phyloP scores from a whole-genome alignment of 768 basidiomycete species.

The Saitozyma podzolica region DNA sequence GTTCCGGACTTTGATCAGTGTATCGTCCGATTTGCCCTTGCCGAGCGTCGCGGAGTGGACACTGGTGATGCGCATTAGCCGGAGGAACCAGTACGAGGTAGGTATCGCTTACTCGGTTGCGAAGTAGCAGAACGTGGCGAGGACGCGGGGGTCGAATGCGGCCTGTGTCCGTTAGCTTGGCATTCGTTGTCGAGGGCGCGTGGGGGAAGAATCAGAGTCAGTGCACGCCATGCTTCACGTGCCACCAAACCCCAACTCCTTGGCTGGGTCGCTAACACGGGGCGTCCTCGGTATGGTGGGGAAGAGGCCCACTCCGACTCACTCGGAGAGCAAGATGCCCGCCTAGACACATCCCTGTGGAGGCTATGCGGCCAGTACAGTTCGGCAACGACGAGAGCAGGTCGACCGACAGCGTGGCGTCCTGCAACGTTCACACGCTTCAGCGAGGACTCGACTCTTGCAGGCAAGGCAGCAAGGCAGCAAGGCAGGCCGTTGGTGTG shows the following conservation, averaged over 20 bases:
- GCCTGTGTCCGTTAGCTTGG: constrained; percentile 58
- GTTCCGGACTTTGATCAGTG: constrained; percentile 68
- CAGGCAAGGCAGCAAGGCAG: neutral
- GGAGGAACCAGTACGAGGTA: neutral
- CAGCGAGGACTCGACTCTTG: neutral
- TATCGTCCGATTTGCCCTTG: constrained; percentile 75
- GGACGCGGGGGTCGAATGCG: constrained; percentile 79
- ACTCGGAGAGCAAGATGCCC: constrained; percentile 45
- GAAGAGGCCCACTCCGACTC: constrained; percentile 2
- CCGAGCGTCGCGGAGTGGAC: constrained; percentile 84
- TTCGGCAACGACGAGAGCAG: constrained; percentile 69
- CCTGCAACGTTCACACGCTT: constrained; percentile 56
- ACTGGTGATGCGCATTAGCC: constrained; percentile 23
- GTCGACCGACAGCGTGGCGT: constrained; percentile 75
- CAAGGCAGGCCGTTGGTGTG: no score
- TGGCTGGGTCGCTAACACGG: no score
- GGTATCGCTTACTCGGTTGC: constrained; percentile 67
- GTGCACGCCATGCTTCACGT: neutral
- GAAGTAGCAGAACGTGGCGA: constrained; percentile 88
- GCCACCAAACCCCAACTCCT: no score
- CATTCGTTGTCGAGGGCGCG: neutral
- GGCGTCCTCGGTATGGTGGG: no score
- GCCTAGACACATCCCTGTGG: constrained; percentile 43
- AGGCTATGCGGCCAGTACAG: constrained; percentile 87
- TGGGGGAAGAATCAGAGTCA: neutral